A percentile compares a stretch with the other conserved stretches of the same genome.
These are phyloP conservation scores for Candida sp. DNA, from an alignment of 1,139 yeast genomes.

Conservation along the genomic window DNA sequence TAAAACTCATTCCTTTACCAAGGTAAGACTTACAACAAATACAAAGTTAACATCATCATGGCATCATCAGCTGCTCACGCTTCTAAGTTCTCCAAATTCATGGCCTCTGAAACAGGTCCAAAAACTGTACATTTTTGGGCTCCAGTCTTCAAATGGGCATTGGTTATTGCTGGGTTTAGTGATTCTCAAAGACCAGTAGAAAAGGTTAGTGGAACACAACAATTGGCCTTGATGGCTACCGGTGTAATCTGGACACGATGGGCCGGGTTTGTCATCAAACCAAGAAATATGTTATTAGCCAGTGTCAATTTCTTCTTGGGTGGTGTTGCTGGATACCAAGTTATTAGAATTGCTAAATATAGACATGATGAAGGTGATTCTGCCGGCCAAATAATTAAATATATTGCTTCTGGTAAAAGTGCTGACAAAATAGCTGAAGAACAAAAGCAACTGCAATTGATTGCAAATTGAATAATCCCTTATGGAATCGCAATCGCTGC, in stretches of 20 bases:
- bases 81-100: conserved; percentile 65
- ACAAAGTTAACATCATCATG: conserved; percentile 16
- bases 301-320: conserved; percentile 94
- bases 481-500: no score
- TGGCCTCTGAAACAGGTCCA: conserved; percentile 92
- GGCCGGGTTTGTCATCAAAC: conserved; percentile 87
- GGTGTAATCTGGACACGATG: conserved; percentile 98
- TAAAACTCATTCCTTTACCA: background rate
- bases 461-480: background rate
- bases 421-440: conserved; percentile 6
- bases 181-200: conserved; percentile 92
- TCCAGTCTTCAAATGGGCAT: conserved; percentile 68
- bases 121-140: conserved; percentile 96
- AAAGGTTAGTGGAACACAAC: conserved; percentile 88
- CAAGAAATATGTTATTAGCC: conserved; percentile 84
- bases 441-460: background rate
- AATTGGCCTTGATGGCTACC: conserved; percentile 83
- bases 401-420: conserved; percentile 51
- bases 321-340: conserved; percentile 83
- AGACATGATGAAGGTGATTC: conserved; percentile 51
- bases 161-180: conserved; percentile 86
- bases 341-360: conserved; percentile 65
- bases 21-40: background rate
- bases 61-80: conserved; percentile 46
- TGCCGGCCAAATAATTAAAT: conserved; percentile 49